Evolutionary conservation across 2,329 filamentous ascomycete genomes (phyloP).

Genomic region (Fusarium denticulatum): DNA sequence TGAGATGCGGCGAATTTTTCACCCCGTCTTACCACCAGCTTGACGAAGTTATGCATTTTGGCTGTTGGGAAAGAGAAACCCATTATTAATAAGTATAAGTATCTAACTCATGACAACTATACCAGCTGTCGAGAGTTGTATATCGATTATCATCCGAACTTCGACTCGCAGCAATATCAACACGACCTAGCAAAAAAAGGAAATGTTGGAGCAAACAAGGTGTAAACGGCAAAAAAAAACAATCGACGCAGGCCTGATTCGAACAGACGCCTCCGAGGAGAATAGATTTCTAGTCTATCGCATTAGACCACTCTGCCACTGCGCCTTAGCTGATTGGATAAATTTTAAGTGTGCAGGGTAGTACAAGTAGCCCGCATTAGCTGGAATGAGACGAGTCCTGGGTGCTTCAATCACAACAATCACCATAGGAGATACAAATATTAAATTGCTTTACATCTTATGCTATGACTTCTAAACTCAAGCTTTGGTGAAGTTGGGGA

Average conservation of each 20-base stretch:
- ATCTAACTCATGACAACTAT: too few species aligned
- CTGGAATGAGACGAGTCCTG: too few species aligned
- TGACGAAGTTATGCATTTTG: background rate
- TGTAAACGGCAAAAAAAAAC: background rate
- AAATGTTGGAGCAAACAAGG: background rate
- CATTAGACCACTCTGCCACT: conserved; percentile 36
- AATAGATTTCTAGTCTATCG: conserved; percentile 37
- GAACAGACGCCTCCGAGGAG: conserved; percentile 34
- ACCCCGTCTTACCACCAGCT: background rate
- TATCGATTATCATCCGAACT: background rate
- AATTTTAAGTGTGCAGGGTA: fast-evolving
- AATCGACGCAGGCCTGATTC: conserved; percentile 33
- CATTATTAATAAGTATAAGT: too few species aligned
- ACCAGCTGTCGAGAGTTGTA: too few species aligned
- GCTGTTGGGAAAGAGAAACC: too few species aligned
- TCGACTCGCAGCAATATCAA: background rate
- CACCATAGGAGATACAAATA: background rate
- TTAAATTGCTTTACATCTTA: background rate
- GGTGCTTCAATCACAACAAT: background rate
- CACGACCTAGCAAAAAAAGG: background rate
- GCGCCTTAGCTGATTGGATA: conserved; percentile 22
- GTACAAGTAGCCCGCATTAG: background rate
- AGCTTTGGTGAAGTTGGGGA: background rate
- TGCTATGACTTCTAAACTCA: background rate
- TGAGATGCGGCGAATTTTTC: background rate